A percentile compares a stretch with the other conserved stretches of the same genome.
Evolutionary conservation across 2,329 filamentous ascomycete species (phyloP).

Genomic region (Ophiostoma sp.): DNA sequence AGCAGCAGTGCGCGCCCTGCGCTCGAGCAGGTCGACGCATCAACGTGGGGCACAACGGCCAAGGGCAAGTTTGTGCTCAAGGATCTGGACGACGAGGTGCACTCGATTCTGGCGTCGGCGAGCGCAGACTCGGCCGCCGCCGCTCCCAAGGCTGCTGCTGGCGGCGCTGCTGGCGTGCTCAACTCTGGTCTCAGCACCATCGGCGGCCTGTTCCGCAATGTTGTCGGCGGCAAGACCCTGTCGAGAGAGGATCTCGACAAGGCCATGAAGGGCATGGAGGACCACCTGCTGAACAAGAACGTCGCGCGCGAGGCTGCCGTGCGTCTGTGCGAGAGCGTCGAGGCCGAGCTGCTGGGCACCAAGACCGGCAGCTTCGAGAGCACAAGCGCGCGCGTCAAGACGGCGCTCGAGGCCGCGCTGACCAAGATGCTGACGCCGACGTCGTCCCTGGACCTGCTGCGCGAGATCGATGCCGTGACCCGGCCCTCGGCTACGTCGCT

Average conservation of each 20-base stretch:
- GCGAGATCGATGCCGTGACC: slow-evolving; percentile 79
- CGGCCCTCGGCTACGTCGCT: slow-evolving; percentile 59
- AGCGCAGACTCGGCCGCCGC: slow-evolving; percentile 54
- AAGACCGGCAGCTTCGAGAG: slow-evolving; percentile 89
- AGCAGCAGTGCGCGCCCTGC: slow-evolving; percentile 38
- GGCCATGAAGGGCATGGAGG: slow-evolving; percentile 92
- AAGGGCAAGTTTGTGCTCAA: slow-evolving; percentile 92
- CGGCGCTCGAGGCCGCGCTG: slow-evolving; percentile 85
- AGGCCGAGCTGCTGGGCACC: slow-evolving; percentile 80
- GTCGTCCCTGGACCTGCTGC: slow-evolving; percentile 86
- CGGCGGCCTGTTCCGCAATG: slow-evolving; percentile 84
- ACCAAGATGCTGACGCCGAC: slow-evolving; percentile 95
- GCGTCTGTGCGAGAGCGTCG: slow-evolving; percentile 83
- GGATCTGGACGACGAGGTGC: slow-evolving; percentile 88
- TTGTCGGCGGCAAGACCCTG: slow-evolving; percentile 88
- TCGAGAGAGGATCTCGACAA: slow-evolving; percentile 86
- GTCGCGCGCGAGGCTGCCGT: slow-evolving; percentile 91
- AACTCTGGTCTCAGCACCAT: slow-evolving; percentile 76
- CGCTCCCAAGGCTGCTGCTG: slow-evolving; percentile 54
- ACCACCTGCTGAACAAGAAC: slow-evolving; percentile 91
- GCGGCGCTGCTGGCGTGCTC: slow-evolving; percentile 58
- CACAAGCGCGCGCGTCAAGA: slow-evolving; percentile 74
- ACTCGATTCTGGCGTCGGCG: slow-evolving; percentile 70
- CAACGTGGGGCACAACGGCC: slow-evolving; percentile 83
- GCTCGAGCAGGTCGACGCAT: slow-evolving; percentile 68